Conservation (phyloP, 371 early-diverging fungal species). For the Choanephora cucurbitarum region DNA sequence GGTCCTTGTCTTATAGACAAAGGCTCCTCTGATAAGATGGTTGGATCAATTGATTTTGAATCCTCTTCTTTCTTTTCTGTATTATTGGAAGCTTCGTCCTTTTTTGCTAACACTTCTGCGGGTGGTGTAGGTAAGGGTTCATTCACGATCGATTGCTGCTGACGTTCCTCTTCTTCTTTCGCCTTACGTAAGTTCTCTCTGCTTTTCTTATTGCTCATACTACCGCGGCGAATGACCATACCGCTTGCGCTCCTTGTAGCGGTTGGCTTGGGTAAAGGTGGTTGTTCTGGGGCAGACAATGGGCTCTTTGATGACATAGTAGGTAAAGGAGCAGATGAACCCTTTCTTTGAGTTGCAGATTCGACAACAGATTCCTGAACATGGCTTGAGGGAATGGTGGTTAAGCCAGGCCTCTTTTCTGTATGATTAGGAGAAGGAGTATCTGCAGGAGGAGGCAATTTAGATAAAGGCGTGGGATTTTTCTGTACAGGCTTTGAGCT, state of each 20-base stretch:
- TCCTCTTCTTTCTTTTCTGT: background rate
- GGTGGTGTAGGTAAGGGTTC: constrained; percentile 8
- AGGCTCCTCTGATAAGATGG: constrained; percentile 7
- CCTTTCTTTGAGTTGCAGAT: background rate
- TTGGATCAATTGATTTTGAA: background rate
- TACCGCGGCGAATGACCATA: constrained; percentile 32
- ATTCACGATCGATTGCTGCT: constrained; percentile 1
- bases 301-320: background rate
- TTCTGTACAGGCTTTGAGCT: background rate
- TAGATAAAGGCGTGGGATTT: background rate
- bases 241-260: constrained; percentile 11
- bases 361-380: background rate
- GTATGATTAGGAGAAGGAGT: too few relatives aligned
- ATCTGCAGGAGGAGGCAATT: background rate
- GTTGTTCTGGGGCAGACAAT: constrained; percentile 10
- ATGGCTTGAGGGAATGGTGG: background rate
- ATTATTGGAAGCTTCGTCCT: constrained; percentile 14
- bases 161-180: constrained; percentile 11
- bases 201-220: constrained; percentile 41
- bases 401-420: too few relatives aligned
- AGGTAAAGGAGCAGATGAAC: background rate
- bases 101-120: constrained; percentile 4
- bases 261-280: constrained; percentile 17
- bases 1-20: background rate
- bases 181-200: constrained; percentile 34